Evolutionary conservation across 805 yeast genomes (phyloP).

Genomic region (Pichia occidentalis): DNA sequence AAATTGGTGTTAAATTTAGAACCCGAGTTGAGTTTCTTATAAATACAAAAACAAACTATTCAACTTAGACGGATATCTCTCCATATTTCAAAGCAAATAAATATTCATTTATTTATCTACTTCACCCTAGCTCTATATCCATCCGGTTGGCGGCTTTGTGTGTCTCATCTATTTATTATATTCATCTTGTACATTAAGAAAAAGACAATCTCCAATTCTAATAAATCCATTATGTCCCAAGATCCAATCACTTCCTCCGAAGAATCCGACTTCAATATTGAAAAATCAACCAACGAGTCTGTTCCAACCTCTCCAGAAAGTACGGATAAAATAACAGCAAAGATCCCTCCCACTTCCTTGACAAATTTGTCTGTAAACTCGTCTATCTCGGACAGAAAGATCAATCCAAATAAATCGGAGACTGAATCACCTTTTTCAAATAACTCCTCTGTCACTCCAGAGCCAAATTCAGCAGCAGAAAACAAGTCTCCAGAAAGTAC

Average conservation of each 20-base stretch:
- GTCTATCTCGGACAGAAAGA: no score
- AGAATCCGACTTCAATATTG: conserved; percentile 17
- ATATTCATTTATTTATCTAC: conserved; percentile 6
- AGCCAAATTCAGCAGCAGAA: conserved; percentile 24
- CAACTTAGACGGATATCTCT: conserved; percentile 34
- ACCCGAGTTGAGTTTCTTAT: conserved; percentile 18
- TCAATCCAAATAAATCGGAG: no score
- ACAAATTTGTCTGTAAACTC: no score
- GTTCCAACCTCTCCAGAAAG: conserved; percentile 29
- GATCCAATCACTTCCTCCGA: conserved; percentile 14
- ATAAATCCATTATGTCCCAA: conserved; percentile 10
- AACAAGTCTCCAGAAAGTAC: neutral
- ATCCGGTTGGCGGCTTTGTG: neutral
- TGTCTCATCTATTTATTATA: neutral
- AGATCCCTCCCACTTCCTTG: no score
- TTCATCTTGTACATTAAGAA: no score
- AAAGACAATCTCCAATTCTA: no score
- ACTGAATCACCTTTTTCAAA: conserved; percentile 40
- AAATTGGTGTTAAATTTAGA: conserved; percentile 21
- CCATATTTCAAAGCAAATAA: conserved; percentile 23
- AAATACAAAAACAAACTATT: no score
- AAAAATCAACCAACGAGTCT: conserved; percentile 13
- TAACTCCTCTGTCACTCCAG: conserved; percentile 24
- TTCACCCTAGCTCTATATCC: neutral
- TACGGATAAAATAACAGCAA: conserved; percentile 30